Base-by-base conservation (phyloP, 1,284 basidiomycete species). In the Stereum hirsutum region DNA sequence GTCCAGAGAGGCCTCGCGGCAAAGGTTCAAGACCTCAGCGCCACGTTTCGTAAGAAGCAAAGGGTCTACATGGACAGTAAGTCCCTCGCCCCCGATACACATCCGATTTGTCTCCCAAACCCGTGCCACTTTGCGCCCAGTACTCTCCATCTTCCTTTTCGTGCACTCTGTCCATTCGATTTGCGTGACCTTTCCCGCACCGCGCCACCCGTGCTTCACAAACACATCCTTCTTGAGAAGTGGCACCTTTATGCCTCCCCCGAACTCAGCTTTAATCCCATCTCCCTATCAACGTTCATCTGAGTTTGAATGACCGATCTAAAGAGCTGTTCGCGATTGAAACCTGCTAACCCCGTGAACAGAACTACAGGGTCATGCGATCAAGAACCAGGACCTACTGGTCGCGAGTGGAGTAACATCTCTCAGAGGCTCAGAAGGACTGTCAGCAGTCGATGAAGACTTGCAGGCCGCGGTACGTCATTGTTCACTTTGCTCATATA, bases 1-100 rank as follows among this genome's bases (percentile, higher is more conserved):
- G 91, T 97, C n/a, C 95, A 99, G 62, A 82, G 93, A 25, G 94
- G 86, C 10, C 76, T 99, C 30, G 96, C 96, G 17, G 91, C 89
- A 20, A 89, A 92, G 58, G 81, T 98, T 8, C 96, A 99, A 68
- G 89, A 93, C 53, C 70, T 94, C 39, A 94, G 89, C 54, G 87
- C 84, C 17, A 70, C 82, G n/a, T 99, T 99, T 59, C 76, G 96
- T 47, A 97, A 95, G 71, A 97, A 96, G 68, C 96, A 99, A 65
- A 80, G 89, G 44, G 84, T 94, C 25, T 99, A 99, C 64, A 87
- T 99, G 81, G 88, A 95, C 64, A 91, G 94, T 95, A 57, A 67
- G 94, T 78, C 45, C 41, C 46, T 40, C 38, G 48, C 43, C 41
- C 41, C 43, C 43, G 46, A 46, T 51, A 20, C 38, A 48, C 48